Evolutionary conservation across 2,329 filamentous ascomycete species (phyloP).

Genomic region (Cryphonectria carpinicola): DNA sequence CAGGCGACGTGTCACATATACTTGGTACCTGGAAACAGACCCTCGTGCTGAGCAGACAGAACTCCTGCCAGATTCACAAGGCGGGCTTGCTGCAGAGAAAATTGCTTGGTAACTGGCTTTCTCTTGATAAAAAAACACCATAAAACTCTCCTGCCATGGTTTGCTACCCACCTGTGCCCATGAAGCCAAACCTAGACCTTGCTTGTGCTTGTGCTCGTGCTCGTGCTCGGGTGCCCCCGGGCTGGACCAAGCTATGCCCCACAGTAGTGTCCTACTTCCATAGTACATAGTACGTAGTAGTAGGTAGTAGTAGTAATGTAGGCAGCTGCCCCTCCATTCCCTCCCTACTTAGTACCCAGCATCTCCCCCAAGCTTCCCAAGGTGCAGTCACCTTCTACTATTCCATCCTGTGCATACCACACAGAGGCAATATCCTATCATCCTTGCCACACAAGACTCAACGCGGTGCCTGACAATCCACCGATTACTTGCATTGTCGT

Average conservation of each 20-base stretch:
- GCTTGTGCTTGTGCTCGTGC: background rate
- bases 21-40: background rate
- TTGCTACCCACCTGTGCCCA: background rate
- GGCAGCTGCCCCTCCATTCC: slow-evolving; percentile 14
- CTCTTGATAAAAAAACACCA: background rate
- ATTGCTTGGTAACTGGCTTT: background rate
- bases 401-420: background rate
- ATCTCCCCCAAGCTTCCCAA: slow-evolving; percentile 32
- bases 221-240: background rate
- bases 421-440: background rate
- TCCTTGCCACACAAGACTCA: background rate
- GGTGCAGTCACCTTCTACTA: background rate
- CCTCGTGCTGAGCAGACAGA: background rate
- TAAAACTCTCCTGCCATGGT: background rate
- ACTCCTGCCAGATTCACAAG: background rate
- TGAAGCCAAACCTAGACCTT: background rate
- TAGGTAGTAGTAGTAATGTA: background rate
- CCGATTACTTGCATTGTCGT: background rate
- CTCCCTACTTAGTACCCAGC: background rate
- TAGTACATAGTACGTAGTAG: background rate
- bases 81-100: background rate
- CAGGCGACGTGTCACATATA: background rate
- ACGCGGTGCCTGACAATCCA: background rate
- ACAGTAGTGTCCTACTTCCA: background rate
- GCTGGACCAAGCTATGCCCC: slow-evolving; percentile 2